Conservation (phyloP, 2,329 filamentous ascomycete genomes). For the Cordyceps cicadae region DNA sequence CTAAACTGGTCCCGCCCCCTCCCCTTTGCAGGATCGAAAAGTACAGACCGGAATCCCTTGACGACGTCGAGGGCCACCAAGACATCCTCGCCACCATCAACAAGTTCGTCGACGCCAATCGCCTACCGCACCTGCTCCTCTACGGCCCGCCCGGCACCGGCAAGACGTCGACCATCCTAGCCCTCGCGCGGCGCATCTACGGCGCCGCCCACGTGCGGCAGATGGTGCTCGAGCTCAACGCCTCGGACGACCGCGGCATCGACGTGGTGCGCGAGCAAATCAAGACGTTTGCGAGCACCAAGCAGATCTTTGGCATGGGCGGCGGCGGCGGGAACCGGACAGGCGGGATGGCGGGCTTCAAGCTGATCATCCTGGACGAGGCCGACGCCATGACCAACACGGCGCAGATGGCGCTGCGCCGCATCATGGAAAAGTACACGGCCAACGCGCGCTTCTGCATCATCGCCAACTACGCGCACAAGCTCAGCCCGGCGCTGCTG, state of each 20-base stretch:
- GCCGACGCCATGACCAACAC: constrained; percentile 99
- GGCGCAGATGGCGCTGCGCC: constrained; percentile 90
- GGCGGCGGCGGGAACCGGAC: constrained; percentile 29
- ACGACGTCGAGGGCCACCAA: constrained; percentile 92
- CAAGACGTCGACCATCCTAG: constrained; percentile 94
- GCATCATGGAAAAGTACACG: constrained; percentile 99
- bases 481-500: constrained; percentile 83
- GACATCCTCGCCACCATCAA: constrained; percentile 97
- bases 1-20: not conserved
- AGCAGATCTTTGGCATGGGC: constrained; percentile 79
- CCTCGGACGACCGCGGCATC: constrained; percentile 93
- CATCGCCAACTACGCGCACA: constrained; percentile 98
- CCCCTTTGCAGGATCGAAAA: constrained; percentile 71
- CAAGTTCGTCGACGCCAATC: constrained; percentile 91
- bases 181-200: constrained; percentile 87
- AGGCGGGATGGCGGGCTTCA: constrained; percentile 64
- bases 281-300: constrained; percentile 97
- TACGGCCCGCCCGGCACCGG: constrained; percentile 95
- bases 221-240: constrained; percentile 97
- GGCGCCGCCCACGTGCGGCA: constrained; percentile 87
- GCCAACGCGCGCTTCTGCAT: constrained; percentile 97
- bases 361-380: constrained; percentile 95
- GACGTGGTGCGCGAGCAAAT: constrained; percentile 98
- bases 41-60: constrained; percentile 79
- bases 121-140: constrained; percentile 88